Base-by-base conservation (phyloP, 805 yeast species). In the Metschnikowia vanudenii region DNA sequence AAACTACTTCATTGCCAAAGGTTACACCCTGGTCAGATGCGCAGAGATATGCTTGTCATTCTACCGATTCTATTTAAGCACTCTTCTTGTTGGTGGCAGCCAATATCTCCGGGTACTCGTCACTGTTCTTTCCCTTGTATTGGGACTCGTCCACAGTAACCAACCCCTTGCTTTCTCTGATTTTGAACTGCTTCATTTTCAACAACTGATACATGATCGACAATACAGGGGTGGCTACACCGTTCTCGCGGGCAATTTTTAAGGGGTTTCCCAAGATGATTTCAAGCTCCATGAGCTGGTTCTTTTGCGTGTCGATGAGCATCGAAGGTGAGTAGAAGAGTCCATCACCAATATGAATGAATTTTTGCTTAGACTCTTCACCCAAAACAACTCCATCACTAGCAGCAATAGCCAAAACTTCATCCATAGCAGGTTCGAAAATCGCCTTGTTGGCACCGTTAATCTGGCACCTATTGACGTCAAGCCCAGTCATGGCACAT, bases 271-370 rank as follows among this genome's bases (percentile, higher is more conserved):
- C 91, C 41, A 85, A 66, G 49, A 88, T 83, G 18, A 79, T 84
- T 57, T 86, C 90, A 24, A 82, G 63, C 62, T 88, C 95, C 53
- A 86, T 76, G 39, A 81, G 81, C 58, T 85, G 82, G 20, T 82
- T 80, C 52, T 84, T 82, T 41, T 78, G 67, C 17, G 75, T 74
- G 58, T 85, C 94, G 10, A 84, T 85, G 50, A 77, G 67, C 92
- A 85, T 85, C 3, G 90, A 84, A 2, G 92, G 92, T 42, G 75
- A 73, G 60, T 78, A 85, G 65, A 50, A 54, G 12, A 52, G 41
- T 1, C 56, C 58, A 50, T 71, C 76, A 12, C 72, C 69, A 17
- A 80, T 71, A 52, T 80, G 81, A 31, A 80, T 61, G 71, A 81
- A 77, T 39, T 58, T 50, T 22, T 78, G 69, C 49, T 78, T 78